phyloP scores from a whole-genome alignment of 2,329 filamentous ascomycete species.

The Microsporum audouinii region DNA sequence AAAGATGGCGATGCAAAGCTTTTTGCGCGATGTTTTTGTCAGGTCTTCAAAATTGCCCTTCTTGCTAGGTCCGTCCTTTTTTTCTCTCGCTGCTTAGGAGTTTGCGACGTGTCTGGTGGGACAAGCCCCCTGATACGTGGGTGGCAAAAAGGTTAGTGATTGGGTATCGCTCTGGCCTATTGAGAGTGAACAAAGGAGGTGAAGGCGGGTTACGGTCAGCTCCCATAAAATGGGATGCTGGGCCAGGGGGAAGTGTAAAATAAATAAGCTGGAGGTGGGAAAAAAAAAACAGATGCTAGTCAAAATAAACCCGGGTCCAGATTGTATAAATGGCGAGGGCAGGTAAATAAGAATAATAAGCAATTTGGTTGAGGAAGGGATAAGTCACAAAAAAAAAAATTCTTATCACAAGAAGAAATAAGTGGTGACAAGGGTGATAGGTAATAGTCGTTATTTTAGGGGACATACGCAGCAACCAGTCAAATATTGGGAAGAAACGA shows the following conservation, averaged over 20 bases:
- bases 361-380: slow-evolving; percentile 7
- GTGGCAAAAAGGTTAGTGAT: slow-evolving; percentile 11
- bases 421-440: slow-evolving; percentile 1
- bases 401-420: slow-evolving; percentile 4
- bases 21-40: neutral
- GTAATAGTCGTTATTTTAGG: slow-evolving; percentile 3
- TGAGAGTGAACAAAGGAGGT: slow-evolving; percentile 4
- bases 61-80: neutral
- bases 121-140: slow-evolving; percentile 10
- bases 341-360: slow-evolving; percentile 7
- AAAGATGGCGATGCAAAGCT: neutral
- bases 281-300: neutral
- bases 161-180: slow-evolving; percentile 3
- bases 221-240: neutral
- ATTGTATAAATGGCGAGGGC: slow-evolving; percentile 4
- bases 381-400: slow-evolving; percentile 6
- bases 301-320: slow-evolving; percentile 4
- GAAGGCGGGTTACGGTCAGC: slow-evolving; percentile 1
- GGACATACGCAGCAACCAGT: slow-evolving; percentile 1
- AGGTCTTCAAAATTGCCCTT: neutral
- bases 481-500: neutral
- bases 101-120: slow-evolving; percentile 13
- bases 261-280: neutral
- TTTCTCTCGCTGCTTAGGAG: slow-evolving; percentile 5
- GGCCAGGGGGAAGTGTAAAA: slow-evolving; percentile 3